Conservation (phyloP, 257 asterid genomes). For the Galeopsis tetrahit region DNA sequence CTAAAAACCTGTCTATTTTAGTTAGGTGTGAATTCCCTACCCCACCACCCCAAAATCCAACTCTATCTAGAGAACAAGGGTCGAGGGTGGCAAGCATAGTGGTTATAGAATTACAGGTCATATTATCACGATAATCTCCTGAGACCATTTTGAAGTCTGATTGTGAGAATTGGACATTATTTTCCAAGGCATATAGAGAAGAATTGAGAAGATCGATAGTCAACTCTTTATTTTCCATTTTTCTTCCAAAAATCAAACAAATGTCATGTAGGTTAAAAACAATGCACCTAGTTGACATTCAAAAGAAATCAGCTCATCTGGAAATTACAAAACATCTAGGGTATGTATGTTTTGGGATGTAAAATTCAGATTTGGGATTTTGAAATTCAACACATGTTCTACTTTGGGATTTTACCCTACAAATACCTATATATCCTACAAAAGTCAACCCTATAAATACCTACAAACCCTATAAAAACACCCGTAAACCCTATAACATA, state of each 20-base stretch:
- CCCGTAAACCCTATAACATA: too few species aligned
- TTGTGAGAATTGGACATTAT: not conserved
- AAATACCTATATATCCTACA: too few species aligned
- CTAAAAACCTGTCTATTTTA: not conserved
- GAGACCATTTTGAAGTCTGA: not conserved
- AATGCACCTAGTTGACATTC: not conserved
- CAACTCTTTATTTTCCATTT: not conserved
- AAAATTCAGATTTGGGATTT: too few species aligned
- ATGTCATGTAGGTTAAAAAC: not conserved
- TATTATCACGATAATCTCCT: not conserved
- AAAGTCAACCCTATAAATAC: too few species aligned
- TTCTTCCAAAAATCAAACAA: not conserved
- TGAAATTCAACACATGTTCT: too few species aligned
- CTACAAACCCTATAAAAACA: too few species aligned
- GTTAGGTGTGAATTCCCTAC: not conserved
- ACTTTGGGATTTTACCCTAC: too few species aligned
- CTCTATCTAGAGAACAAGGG: constrained; percentile 9
- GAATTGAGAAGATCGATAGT: not conserved
- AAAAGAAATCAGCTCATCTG: constrained; percentile 14
- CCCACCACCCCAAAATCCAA: not conserved
- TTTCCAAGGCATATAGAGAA: not conserved
- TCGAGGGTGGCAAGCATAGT: not conserved
- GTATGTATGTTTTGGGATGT: too few species aligned
- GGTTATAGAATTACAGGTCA: not conserved
- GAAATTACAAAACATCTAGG: not conserved